A percentile compares a stretch with the other conserved stretches of the same genome.
These are phyloP conservation scores for Coleophoma cylindrospora DNA, from an alignment of 2,329 filamentous ascomycete genomes.

Conservation along the genomic window DNA sequence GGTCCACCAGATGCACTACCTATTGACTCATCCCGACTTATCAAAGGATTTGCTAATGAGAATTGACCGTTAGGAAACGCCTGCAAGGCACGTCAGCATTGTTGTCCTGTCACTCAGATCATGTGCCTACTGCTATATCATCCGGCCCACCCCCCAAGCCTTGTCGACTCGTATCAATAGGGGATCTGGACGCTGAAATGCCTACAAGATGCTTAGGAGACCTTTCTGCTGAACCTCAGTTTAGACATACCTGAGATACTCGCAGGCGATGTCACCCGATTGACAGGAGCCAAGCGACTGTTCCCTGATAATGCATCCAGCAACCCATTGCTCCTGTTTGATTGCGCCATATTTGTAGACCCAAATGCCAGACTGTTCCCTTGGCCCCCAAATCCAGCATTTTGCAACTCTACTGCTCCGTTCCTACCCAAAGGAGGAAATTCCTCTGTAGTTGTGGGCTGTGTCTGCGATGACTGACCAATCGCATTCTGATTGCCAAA, in stretches of 20 bases:
- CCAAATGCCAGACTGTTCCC: conserved; percentile 32
- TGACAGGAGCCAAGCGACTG: conserved; percentile 39
- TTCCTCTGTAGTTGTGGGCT: conserved; percentile 47
- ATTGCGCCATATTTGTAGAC: conserved; percentile 29
- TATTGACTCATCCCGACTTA: conserved; percentile 12
- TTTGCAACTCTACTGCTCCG: conserved; percentile 51
- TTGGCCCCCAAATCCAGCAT: conserved; percentile 49
- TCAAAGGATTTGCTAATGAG: conserved; percentile 11
- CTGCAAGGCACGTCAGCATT: conserved; percentile 4
- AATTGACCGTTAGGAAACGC: conserved; percentile 19
- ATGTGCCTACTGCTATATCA: conserved; percentile 16
- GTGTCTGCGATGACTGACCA: conserved; percentile 32
- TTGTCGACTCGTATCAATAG: conserved; percentile 17
- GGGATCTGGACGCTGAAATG: conserved; percentile 20
- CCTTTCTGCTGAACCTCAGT: conserved; percentile 1
- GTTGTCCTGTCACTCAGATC: too few species aligned
- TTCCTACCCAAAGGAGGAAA: conserved; percentile 58
- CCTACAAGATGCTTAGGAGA: conserved; percentile 11
- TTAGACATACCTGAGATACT: conserved; percentile 21
- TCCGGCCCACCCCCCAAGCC: conserved; percentile 12
- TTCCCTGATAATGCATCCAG: conserved; percentile 61
- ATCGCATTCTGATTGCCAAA: conserved; percentile 27
- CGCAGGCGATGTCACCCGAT: conserved; percentile 22
- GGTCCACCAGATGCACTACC: too few species aligned
- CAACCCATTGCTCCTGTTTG: conserved; percentile 53